phyloP scores from a whole-genome alignment of 768 basidiomycete species.

The Galerina marginata region DNA sequence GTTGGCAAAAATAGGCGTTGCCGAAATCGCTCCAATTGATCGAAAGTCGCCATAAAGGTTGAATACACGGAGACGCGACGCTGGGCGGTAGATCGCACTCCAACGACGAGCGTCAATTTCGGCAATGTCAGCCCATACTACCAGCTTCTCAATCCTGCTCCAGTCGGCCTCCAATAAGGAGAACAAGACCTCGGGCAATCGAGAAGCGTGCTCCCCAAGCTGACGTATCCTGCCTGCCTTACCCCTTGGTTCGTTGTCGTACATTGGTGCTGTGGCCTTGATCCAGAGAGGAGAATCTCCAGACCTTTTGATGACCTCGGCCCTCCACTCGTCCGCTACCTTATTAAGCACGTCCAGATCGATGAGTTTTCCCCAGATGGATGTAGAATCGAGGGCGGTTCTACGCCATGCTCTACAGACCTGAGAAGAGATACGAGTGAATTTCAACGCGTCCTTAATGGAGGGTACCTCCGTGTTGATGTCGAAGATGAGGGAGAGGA shows the following conservation, averaged over 20 bases:
- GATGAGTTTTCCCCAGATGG: constrained; percentile 11
- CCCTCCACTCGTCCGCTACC: not conserved
- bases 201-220: not conserved
- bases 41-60: too few species aligned
- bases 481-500: not conserved
- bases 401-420: constrained; percentile 3
- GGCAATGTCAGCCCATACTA: too few species aligned
- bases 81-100: too few species aligned
- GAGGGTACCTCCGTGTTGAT: not conserved
- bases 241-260: too few species aligned
- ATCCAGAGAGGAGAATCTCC: not conserved
- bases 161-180: not conserved
- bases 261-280: not conserved
- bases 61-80: too few species aligned
- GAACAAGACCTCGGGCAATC: not conserved
- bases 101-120: too few species aligned
- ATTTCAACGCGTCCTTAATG: not conserved
- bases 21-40: too few species aligned
- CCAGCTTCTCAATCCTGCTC: not conserved
- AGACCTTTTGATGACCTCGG: constrained; percentile 1
- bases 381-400: not conserved
- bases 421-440: constrained; percentile 8
- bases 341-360: constrained; percentile 5
- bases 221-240: too few species aligned
- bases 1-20: too few species aligned